phyloP scores from a whole-genome alignment of 306 rosid species.

The Amphicarpaea edgeworthii region DNA sequence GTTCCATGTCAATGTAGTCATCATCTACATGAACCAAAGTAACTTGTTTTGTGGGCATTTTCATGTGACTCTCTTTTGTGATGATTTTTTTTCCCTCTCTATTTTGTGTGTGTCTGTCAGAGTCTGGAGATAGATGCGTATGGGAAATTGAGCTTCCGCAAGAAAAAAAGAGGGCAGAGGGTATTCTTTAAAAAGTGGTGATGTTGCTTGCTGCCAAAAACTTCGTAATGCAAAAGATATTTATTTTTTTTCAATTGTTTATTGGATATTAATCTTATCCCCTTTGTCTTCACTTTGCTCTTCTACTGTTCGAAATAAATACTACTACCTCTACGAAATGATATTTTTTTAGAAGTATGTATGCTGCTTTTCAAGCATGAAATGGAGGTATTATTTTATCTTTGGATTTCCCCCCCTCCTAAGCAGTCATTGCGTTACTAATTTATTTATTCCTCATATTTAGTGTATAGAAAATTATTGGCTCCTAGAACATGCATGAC shows the following conservation, averaged over 20 bases:
- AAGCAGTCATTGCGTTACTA: conserved; percentile 39
- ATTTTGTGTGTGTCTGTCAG: conserved; percentile 37
- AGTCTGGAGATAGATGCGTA: conserved; percentile 59
- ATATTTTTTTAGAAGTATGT: background rate
- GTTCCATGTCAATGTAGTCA: conserved; percentile 92
- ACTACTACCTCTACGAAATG: conserved; percentile 24
- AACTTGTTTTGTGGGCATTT: conserved; percentile 61
- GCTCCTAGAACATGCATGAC: conserved; percentile 37
- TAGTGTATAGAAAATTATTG: conserved; percentile 32
- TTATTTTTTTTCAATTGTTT: conserved; percentile 13
- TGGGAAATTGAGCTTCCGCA: conserved; percentile 69
- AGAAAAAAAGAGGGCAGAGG: conserved; percentile 56
- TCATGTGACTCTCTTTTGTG: conserved; percentile 52
- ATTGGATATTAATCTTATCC: conserved; percentile 30
- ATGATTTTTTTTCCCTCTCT: conserved; percentile 36
- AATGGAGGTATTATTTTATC: conserved; percentile 45
- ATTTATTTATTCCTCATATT: conserved; percentile 35
- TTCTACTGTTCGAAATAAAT: conserved; percentile 41
- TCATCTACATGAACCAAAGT: conserved; percentile 66
- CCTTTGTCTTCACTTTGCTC: conserved; percentile 41
- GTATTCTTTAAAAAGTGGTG: conserved; percentile 58
- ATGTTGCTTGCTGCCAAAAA: conserved; percentile 60
- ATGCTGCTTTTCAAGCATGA: conserved; percentile 57
- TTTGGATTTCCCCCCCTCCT: background rate
- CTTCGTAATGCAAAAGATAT: conserved; percentile 42